Conservation (phyloP, 441 rosid species). For the Gossypium trilobum region DNA sequence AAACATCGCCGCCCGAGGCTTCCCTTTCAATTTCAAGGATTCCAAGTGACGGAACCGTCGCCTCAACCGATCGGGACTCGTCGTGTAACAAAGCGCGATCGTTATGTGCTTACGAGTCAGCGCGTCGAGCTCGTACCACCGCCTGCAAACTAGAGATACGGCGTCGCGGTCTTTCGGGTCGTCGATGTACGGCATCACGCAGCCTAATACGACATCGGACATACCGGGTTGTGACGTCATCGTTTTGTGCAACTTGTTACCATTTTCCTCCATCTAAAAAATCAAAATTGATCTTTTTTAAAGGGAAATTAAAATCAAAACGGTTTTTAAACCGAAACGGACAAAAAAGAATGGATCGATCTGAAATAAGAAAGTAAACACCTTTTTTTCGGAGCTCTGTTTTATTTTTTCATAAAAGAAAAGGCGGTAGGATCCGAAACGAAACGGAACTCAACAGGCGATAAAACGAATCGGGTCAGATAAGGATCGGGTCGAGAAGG, state of each 20-base stretch:
- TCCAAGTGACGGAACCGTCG: constrained; percentile 55
- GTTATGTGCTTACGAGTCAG: constrained; percentile 74
- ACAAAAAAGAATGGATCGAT: no score
- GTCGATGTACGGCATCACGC: constrained; percentile 60
- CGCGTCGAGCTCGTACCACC: constrained; percentile 72
- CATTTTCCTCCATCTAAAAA: constrained; percentile 23
- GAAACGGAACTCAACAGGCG: no score
- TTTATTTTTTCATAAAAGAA: no score
- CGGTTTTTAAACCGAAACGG: no score
- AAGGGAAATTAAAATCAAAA: no score
- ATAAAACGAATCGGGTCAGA: no score
- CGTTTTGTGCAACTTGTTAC: constrained; percentile 17
- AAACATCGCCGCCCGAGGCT: constrained; percentile 82
- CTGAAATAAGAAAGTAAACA: no score
- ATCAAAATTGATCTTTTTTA: neutral
- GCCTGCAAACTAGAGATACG: constrained; percentile 60
- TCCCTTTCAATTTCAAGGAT: constrained; percentile 73
- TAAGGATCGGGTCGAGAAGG: no score
- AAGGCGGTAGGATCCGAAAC: no score
- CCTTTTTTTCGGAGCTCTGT: no score
- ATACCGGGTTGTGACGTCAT: constrained; percentile 20
- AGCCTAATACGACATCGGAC: constrained; percentile 46
- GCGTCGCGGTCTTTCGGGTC: constrained; percentile 72
- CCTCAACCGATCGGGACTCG: constrained; percentile 55
- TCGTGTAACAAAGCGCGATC: constrained; percentile 67